Evolutionary conservation across 2,329 filamentous ascomycete genomes (phyloP).

Genomic region (Lecanicillium sp.): DNA sequence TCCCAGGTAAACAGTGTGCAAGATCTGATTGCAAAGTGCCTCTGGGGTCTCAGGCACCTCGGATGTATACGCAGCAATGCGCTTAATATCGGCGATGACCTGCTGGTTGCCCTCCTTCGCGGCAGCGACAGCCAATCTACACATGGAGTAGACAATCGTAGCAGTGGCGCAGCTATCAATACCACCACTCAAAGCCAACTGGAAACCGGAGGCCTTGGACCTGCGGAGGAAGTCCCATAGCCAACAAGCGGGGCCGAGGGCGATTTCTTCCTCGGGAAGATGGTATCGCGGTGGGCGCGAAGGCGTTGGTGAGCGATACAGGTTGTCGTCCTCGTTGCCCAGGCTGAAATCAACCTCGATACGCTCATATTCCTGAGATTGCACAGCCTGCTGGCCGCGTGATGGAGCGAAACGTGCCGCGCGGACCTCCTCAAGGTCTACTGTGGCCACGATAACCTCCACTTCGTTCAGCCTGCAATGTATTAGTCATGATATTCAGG

Average conservation of each 20-base stretch:
- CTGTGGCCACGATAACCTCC: slow-evolving; percentile 57
- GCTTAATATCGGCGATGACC: slow-evolving; percentile 18
- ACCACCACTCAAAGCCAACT: slow-evolving; percentile 46
- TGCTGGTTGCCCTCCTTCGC: slow-evolving; percentile 27
- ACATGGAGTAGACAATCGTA: slow-evolving; percentile 39
- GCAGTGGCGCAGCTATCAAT: slow-evolving; percentile 52
- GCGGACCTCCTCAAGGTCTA: slow-evolving; percentile 66
- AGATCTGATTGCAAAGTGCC: slow-evolving; percentile 40
- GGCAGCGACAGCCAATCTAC: slow-evolving; percentile 45
- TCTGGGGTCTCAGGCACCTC: slow-evolving; percentile 47
- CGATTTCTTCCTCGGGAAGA: slow-evolving; percentile 59
- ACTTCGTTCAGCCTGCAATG: slow-evolving; percentile 27
- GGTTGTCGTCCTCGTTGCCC: slow-evolving; percentile 25
- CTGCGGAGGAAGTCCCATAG: slow-evolving; percentile 57
- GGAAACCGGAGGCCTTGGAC: slow-evolving; percentile 42
- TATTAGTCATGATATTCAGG: background rate
- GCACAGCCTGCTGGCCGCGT: slow-evolving; percentile 49
- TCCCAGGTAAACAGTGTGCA: slow-evolving; percentile 50
- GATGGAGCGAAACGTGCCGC: slow-evolving; percentile 47
- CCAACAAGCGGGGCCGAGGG: slow-evolving; percentile 53
- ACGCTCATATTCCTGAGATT: slow-evolving; percentile 14
- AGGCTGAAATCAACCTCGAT: slow-evolving; percentile 11
- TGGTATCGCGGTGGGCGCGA: slow-evolving; percentile 45
- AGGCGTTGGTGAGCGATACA: slow-evolving; percentile 31
- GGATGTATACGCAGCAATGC: slow-evolving; percentile 16